Base-by-base conservation (phyloP, 1,284 basidiomycete species). In the Heterobasidion occidentale region DNA sequence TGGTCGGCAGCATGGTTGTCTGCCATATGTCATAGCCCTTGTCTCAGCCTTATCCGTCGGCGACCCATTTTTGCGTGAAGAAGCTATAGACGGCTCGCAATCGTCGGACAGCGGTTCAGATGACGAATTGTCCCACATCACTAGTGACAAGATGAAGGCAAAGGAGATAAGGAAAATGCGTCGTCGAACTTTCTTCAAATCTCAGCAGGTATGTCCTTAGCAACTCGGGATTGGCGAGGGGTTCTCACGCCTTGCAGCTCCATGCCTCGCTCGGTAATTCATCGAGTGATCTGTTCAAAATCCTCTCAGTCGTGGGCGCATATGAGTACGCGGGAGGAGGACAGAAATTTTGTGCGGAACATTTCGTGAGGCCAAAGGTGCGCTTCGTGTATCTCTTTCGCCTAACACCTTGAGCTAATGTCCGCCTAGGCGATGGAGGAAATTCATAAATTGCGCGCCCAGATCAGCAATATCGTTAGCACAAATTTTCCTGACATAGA, bases 31-130 rank as follows among this genome's bases (percentile, higher is more conserved):
- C 35, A 87, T 99, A 59, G 83, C 92, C 2, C 83, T 98, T 50
- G 95, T 99, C 2, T 92, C 96, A 11, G 92, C 90, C 7, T 72
- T 99, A 59, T 94, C 92, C 4, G 94, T 98, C 15, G 97, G 97
- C 1, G 95, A 99, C 71, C 95, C 97, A 1, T 99, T 99, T 74
- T 69, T 98, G 47, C 86, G 90, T 55, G 94, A 96, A 68, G 88
- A 93, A 47, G 75, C 74, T 11, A 63, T 89, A 2, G 76, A 71
- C 3, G 73, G 79, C 1, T 68, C 68, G 4, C 67, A 70, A 14
- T 64, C 63, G 19, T 56, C 55, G 33, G 36, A 64, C 62, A 59
- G 59, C 47, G 67, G 67, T 44, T 58, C 67, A 6, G 68, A 75
- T 2, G 74, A 76, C 9, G 81, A 79, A 58, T 59, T 84, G 15